Evolutionary conservation across 1,284 basidiomycete genomes (phyloP).

Genomic region (Taiwanofungus camphoratus): DNA sequence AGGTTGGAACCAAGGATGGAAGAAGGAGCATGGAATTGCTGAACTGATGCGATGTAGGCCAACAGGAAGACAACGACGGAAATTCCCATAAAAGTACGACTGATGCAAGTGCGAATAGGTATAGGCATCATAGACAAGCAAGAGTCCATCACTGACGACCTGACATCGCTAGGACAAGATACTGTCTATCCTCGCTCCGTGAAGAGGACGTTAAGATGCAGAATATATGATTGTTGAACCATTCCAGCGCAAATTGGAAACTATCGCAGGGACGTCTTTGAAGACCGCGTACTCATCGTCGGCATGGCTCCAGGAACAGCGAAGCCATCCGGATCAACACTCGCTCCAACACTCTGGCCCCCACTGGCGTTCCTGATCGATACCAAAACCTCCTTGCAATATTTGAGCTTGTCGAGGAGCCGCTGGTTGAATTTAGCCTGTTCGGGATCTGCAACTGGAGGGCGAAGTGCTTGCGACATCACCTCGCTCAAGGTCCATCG

Average conservation of each 20-base stretch:
- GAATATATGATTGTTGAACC: too few species aligned
- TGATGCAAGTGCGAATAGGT: neutral
- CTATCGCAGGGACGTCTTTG: constrained; percentile 18
- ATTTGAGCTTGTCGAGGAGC: constrained; percentile 73
- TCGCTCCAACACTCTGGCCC: constrained; percentile 4
- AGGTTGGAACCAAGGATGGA: too few species aligned
- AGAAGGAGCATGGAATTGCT: too few species aligned
- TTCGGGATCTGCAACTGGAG: constrained; percentile 39
- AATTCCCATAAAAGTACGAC: neutral
- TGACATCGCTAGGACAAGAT: constrained; percentile 4
- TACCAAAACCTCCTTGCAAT: constrained; percentile 73
- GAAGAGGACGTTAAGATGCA: too few species aligned
- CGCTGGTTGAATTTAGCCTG: constrained; percentile 56
- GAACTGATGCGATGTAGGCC: too few species aligned
- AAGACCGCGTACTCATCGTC: constrained; percentile 10
- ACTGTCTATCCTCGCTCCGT: too few species aligned
- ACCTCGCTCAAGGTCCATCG: constrained; percentile 74
- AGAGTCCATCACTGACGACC: neutral
- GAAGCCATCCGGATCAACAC: constrained; percentile 4
- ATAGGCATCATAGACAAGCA: neutral
- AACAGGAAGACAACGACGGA: neutral
- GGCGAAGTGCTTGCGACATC: constrained; percentile 51
- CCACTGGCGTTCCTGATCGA: constrained; percentile 48
- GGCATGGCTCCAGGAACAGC: constrained; percentile 1
- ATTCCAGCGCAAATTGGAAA: neutral